phyloP scores from a whole-genome alignment of 345 rosid species.

The Anastatica hierochuntica region DNA sequence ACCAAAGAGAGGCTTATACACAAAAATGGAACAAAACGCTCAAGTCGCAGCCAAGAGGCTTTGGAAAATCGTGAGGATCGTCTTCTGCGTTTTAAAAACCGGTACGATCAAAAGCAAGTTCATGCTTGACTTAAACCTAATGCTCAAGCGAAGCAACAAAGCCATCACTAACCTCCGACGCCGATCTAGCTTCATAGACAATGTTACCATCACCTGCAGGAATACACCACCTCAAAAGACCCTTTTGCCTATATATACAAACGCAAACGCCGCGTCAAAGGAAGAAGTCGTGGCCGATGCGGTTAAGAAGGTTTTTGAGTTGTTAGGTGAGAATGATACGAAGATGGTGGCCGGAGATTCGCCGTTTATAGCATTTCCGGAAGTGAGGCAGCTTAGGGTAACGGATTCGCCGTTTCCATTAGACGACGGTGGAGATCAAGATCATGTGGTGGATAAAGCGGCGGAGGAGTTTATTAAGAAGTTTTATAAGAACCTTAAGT shows the following conservation, averaged over 20 bases:
- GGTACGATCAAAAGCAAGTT: conserved; percentile 47
- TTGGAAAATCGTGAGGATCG: conserved; percentile 40
- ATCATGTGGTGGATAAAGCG: conserved; percentile 46
- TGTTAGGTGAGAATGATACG: conserved; percentile 36
- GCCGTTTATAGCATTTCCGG: conserved; percentile 35
- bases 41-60: conserved; percentile 41
- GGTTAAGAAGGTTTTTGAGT: conserved; percentile 60
- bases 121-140: conserved; percentile 43
- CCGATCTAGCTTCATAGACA: conserved; percentile 37
- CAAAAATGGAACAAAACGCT: conserved; percentile 40
- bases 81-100: conserved; percentile 44
- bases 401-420: conserved; percentile 76
- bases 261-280: conserved; percentile 36
- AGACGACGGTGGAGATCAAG: conserved; percentile 51
- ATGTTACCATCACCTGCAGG: conserved; percentile 46
- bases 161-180: conserved; percentile 48
- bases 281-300: conserved; percentile 40
- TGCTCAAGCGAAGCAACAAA: conserved; percentile 50
- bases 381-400: conserved; percentile 59
- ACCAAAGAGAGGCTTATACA: conserved; percentile 15
- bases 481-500: conserved; percentile 53
- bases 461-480: conserved; percentile 75
- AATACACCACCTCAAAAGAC: conserved; percentile 36
- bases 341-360: conserved; percentile 15
- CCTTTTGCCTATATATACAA: conserved; percentile 23